Evolutionary conservation across 2,329 filamentous ascomycete species (phyloP).

Genomic region (Lithohypha guttulata): DNA sequence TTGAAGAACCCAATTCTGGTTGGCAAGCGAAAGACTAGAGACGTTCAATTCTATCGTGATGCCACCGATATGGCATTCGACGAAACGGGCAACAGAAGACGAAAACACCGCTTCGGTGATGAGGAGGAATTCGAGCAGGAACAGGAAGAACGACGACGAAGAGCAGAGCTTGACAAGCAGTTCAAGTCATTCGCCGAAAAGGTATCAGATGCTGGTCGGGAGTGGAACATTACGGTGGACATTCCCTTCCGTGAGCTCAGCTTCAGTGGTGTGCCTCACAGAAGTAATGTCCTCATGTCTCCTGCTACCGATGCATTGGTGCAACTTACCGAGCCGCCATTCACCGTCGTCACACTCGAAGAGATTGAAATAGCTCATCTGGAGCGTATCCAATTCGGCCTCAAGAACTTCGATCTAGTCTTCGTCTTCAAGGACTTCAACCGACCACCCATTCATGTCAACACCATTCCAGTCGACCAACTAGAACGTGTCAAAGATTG

Average conservation of each 20-base stretch:
- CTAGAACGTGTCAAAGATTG: constrained; percentile 96
- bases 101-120: constrained; percentile 93
- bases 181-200: constrained; percentile 97
- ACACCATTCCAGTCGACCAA: constrained; percentile 93
- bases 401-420: constrained; percentile 98
- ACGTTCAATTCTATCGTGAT: constrained; percentile 96
- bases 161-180: constrained; percentile 84
- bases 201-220: constrained; percentile 88
- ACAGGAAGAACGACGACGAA: constrained; percentile 84
- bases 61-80: constrained; percentile 98
- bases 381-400: constrained; percentile 86
- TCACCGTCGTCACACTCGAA: constrained; percentile 87
- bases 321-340: constrained; percentile 91
- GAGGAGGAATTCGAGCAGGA: constrained; percentile 98
- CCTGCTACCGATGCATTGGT: constrained; percentile 95
- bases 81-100: constrained; percentile 94
- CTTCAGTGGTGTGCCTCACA: constrained; percentile 92
- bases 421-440: constrained; percentile 97
- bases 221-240: constrained; percentile 83
- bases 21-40: constrained; percentile 97
- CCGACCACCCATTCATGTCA: constrained; percentile 83
- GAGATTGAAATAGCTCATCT: constrained; percentile 95
- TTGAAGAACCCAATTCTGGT: constrained; percentile 97
- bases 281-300: constrained; percentile 90
- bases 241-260: constrained; percentile 94